Percentiles rank a stretch among this genome's conserved stretches.
These are phyloP conservation scores for Cylindricascospora bacillispora DNA, from an alignment of 1,139 yeast species.

Conservation along the genomic window DNA sequence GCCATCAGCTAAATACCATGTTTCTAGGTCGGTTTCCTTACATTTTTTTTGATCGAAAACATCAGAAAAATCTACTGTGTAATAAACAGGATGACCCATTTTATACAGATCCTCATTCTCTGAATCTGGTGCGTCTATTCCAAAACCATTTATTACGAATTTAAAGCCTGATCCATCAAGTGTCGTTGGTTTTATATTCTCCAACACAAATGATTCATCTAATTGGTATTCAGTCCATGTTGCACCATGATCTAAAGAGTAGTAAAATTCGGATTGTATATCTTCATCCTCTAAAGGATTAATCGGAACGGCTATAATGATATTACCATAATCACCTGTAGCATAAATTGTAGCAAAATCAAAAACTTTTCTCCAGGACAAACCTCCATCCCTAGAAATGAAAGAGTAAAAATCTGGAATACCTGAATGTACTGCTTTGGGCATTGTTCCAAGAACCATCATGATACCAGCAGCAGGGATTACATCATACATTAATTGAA, in stretches of 20 bases:
- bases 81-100: conserved; percentile 20
- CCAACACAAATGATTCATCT: conserved; percentile 37
- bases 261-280: conserved; percentile 31
- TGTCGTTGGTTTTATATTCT: conserved; percentile 40
- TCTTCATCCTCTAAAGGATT: conserved; percentile 21
- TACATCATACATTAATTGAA: conserved; percentile 24
- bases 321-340: conserved; percentile 74
- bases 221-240: conserved; percentile 45
- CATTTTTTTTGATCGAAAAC: conserved; percentile 47
- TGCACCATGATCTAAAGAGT: conserved; percentile 64
- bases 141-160: conserved; percentile 42
- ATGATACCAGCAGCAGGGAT: conserved; percentile 67
- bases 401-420: conserved; percentile 1
- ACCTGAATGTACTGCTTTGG: conserved; percentile 20
- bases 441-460: conserved; percentile 46
- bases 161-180: conserved; percentile 59
- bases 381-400: conserved; percentile 7
- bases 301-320: conserved; percentile 44
- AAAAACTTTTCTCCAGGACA: conserved; percentile 48
- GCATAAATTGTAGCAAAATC: conserved; percentile 45
- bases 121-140: conserved; percentile 1
- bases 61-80: conserved; percentile 48
- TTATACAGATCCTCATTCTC: conserved; percentile 5
- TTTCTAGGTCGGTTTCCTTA: conserved; percentile 48
- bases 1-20: conserved; percentile 45